Conservation (phyloP, 202 grass and related monocot genomes). For the Setaria italica region DNA sequence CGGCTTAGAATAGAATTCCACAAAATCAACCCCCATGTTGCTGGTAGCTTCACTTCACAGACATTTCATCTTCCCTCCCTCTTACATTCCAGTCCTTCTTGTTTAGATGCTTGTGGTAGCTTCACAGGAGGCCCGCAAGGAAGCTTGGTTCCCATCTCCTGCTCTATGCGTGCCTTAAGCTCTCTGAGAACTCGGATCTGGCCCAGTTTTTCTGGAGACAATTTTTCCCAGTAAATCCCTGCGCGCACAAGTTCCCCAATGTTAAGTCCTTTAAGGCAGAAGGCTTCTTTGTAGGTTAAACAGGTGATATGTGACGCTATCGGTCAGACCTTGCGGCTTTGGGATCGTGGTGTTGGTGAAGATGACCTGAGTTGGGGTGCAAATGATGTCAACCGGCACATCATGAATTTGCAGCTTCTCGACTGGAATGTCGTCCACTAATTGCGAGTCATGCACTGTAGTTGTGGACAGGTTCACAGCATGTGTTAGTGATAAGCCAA, state of each 20-base stretch:
- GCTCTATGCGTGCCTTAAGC: conserved; percentile 78
- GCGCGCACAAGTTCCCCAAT: background rate
- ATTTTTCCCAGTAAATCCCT: conserved; percentile 96
- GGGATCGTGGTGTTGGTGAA: conserved; percentile 81
- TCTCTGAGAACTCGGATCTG: conserved; percentile 83
- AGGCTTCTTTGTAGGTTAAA: conserved; percentile 1
- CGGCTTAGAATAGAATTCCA: background rate
- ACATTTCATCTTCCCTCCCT: background rate
- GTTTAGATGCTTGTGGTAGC: conserved; percentile 67
- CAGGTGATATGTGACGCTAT: background rate
- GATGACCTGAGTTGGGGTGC: conserved; percentile 84
- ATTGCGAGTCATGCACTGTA: conserved; percentile 85
- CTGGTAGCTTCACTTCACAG: background rate
- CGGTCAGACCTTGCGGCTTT: conserved; percentile 77
- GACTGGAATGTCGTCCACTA: conserved; percentile 84
- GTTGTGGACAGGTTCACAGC: background rate
- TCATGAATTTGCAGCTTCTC: conserved; percentile 87
- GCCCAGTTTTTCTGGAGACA: conserved; percentile 77
- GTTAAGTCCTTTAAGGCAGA: too few species aligned
- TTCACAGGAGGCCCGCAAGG: conserved; percentile 75
- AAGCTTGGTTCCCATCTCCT: conserved; percentile 62
- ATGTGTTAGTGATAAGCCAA: background rate
- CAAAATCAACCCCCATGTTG: background rate
- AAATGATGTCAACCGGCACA: conserved; percentile 84
- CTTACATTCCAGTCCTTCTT: background rate